phyloP scores from a whole-genome alignment of 352 stramenopile species.

The Globisporangium paroecandrum region DNA sequence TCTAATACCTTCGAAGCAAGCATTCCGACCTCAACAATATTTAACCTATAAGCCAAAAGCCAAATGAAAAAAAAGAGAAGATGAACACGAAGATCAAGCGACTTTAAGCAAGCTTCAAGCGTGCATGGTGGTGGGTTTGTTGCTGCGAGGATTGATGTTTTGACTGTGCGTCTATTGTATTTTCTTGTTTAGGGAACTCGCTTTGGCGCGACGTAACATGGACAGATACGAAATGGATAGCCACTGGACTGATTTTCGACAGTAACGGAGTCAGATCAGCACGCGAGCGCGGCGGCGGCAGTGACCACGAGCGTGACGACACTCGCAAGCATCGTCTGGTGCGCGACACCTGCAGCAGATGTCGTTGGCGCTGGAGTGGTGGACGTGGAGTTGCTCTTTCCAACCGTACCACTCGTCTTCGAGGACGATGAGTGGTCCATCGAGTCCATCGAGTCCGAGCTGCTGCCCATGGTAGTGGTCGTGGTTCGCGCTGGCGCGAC shows the following conservation, averaged over 20 bases:
- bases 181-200: neutral
- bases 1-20: slow-evolving; percentile 4
- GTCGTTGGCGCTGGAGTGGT: slow-evolving; percentile 15
- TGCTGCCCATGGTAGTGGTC: neutral
- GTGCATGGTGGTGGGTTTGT: neutral
- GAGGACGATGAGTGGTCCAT: slow-evolving; percentile 17
- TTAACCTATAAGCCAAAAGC: slow-evolving; percentile 1
- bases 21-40: slow-evolving; percentile 9
- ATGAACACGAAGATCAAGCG: neutral
- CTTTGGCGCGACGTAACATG: neutral
- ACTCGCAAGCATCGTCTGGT: slow-evolving; percentile 17
- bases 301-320: slow-evolving; percentile 25
- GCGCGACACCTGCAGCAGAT: neutral
- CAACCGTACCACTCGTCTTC: slow-evolving; percentile 4
- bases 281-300: slow-evolving; percentile 16
- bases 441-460: neutral
- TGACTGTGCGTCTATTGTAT: neutral
- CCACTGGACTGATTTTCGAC: neutral
- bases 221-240: neutral
- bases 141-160: neutral
- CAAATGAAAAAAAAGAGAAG: slow-evolving; percentile 3
- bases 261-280: neutral
- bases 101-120: neutral
- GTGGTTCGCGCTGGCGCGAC: slow-evolving; percentile 4
- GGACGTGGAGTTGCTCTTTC: slow-evolving; percentile 18